These are phyloP conservation scores for Spiraea crenata DNA, from an alignment of 331 rosid species.

Conservation along the genomic window DNA sequence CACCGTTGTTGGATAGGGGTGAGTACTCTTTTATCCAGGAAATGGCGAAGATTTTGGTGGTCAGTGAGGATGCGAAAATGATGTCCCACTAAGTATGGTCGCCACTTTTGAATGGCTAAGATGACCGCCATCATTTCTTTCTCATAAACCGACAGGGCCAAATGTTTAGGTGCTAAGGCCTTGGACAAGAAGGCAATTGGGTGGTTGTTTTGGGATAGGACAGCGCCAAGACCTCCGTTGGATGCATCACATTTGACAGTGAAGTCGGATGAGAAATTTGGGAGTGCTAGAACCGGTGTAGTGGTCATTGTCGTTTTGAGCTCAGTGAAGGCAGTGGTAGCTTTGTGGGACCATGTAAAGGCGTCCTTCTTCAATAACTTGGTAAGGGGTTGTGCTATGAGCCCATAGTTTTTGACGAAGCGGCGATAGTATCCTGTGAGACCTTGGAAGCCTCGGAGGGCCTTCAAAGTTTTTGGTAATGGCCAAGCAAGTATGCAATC, in stretches of 20 bases:
- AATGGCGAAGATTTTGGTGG: neutral
- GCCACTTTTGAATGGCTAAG: neutral
- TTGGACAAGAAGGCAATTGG: neutral
- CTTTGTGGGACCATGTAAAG: neutral
- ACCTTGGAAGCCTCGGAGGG: neutral
- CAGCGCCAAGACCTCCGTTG: neutral
- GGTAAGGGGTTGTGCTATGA: neutral
- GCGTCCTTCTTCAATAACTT: neutral
- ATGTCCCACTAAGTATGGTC: neutral
- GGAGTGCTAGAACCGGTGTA: neutral
- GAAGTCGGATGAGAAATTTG: neutral
- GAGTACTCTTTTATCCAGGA: neutral
- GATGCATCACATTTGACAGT: neutral
- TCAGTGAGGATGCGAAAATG: neutral
- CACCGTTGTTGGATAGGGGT: neutral
- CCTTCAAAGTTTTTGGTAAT: neutral
- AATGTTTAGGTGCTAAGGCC: neutral
- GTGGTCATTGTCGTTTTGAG: rapidly evolving
- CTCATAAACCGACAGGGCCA: neutral
- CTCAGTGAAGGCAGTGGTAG: rapidly evolving
- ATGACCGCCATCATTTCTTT: neutral
- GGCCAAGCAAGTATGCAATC: neutral
- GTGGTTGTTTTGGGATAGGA: neutral
- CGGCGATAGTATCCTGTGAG: neutral
- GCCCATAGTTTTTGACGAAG: neutral